Base-by-base conservation (phyloP, 306 rosid genomes). In the Rosa lucieae region DNA sequence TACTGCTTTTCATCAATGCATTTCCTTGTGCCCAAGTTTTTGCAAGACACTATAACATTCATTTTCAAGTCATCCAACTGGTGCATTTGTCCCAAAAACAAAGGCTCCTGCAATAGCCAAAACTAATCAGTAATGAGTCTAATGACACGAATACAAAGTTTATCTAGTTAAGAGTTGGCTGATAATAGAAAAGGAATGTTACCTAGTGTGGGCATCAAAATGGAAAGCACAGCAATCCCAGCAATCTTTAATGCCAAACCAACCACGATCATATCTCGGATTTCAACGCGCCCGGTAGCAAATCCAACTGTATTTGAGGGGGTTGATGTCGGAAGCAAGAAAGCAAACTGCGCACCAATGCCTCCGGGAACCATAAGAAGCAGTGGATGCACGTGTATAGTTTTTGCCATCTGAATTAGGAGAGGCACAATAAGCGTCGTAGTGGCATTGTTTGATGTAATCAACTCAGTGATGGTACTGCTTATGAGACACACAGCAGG, bases 271-370 rank as follows among this genome's bases (percentile, higher is more conserved):
- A 94, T 90, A 77, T 94, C 98, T 13, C 61, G 43, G 59, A 94
- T 86, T 20, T 92, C 89, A 10, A 94, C 80, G 23, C 85, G 89
- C 9, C 97, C 98, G 20, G 97, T 94, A 67, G 94, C 65, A 76
- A 92, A 94, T 1, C 94, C 97, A n/a, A 92, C 97, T 0, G 92
- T 82, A 55, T 94, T 94, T 0, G 98, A 89, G 9, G 98, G 97
- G 1, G 97, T 90, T 8, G 93, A 82, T 9, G 97, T 90, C 1
- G 97, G 98, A 15, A 94, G 90, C 84, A 88, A 79, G 87, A 75
- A 90, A 5, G 98, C 84, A 79, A 94, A 90, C 74, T 92, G 97
- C 0, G 97, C 86, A 6, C 97, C 86, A 47, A 94, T 87, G 69
- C 94, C 94, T 40, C 98, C 97, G 0, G 98, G 98, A 8, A 94